Base-by-base conservation (phyloP, 257 asterid species). In the Penstemon barbatus region DNA sequence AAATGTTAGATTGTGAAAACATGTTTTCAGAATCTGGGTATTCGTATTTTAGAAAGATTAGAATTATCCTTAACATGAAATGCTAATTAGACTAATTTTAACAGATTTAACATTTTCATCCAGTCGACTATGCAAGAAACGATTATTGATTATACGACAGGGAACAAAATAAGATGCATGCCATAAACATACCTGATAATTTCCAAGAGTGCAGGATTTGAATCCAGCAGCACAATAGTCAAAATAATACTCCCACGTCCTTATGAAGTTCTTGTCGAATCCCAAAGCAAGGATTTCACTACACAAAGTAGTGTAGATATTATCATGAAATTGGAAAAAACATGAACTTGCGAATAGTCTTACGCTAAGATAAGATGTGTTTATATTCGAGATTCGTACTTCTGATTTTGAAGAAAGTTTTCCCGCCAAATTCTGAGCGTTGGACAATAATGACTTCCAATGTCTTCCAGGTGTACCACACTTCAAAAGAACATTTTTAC, bases 391-490 rank as follows among this genome's bases (percentile, higher is more conserved):
- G 37, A 13, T 25, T 25, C 33, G 33, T 25, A 25, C 33, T 25
- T 25, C 2, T 25, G 3, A 25, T 25, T 25, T 25, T 1, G 33
- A 25, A 25, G 33, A 25, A 25, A 25, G 33, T 2, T 25, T 25
- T 25, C 33, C 33, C 33, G 2, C 33, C 33, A 25, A 25, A 25
- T 25, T 25, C 33, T 25, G 33, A 25, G 33, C 33, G 33, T 25
- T 25, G 33, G 2, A 25, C 33, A 81, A 65, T 25, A 25, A n/a
- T 4, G 4, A 8, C 6, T 51, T 53, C 11, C 15, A 5, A 6
- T 13, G 74, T 88, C 87, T 78, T 93, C 97, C 66, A 93, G 80
- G 72, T 93, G 97, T 79, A 81, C 90, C 70, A 90, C 95, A 6
- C 98, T 92, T 79, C 81, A 81, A 71, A 15, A 25, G 54, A 12